Base-by-base conservation (phyloP, 768 basidiomycete species). In the Myochromella boudieri region DNA sequence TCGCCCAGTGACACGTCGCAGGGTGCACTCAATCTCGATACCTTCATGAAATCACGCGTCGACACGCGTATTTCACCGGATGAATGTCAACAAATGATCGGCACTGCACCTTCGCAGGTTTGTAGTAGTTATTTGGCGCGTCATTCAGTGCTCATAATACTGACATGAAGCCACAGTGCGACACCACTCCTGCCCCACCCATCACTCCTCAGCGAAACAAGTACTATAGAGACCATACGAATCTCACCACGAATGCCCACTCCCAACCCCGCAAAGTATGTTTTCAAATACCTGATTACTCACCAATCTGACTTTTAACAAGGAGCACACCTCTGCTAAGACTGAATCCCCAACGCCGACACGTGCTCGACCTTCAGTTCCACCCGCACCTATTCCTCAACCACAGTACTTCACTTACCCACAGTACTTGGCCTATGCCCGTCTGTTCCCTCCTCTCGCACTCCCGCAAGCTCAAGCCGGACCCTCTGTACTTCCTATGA, bases 121-220 rank as follows among this genome's bases (percentile, higher is more conserved):
- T 47, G 76, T 68, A 39, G 49, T 60, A 63, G 58, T 46, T 58
- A 55, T 67, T 61, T 59, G 59, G 55, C 66, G 66, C 61, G 66
- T 63, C 56, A 17, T 21, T 25, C n/a, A n/a, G 18, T 22, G 41
- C 20, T 43, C 37, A 27, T 50, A n/a, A 44, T 42, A 6, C n/a
- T 27, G 17, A 7, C 34, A 11, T 56, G 14, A n/a, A n/a, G n/a
- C n/a, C n/a, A n/a, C n/a, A 60, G 57, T 21, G 41, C 27, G 43
- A 48, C 33, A 38, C 34, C 24, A 47, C 47, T 6, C 43, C 43
- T 24, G 59, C 58, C 46, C 64, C 66, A 6, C 78, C 80, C 15
- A 61, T 80, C 17, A 84, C 83, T 3, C 82, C 83, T n/a, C 76
- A 77, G 55, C 77, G 75, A 52, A 73, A 61, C 60, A 84, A 70